Conservation (phyloP, 352 stramenopile species). For the Pythium guiyangense region DNA sequence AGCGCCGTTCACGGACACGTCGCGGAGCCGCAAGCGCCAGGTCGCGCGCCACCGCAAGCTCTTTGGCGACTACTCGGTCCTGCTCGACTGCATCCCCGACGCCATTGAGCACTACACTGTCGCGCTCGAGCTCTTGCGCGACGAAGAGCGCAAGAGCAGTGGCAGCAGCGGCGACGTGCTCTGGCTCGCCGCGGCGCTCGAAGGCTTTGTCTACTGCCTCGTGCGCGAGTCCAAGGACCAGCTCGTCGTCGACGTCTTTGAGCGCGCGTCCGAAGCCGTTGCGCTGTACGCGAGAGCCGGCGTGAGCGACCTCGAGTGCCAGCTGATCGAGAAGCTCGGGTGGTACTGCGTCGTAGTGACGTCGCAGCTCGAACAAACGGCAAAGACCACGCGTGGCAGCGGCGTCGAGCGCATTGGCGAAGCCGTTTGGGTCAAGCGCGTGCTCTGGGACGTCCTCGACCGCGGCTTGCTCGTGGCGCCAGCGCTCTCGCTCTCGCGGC, state of each 20-base stretch:
- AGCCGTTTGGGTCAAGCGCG: conserved; percentile 58
- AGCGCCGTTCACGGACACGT: conserved; percentile 29
- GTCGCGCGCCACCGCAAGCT: conserved; percentile 68
- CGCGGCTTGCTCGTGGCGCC: conserved; percentile 48
- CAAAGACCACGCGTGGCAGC: background rate
- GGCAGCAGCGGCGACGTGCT: conserved; percentile 44
- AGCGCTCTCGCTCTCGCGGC: conserved; percentile 39
- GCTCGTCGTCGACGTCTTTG: conserved; percentile 68
- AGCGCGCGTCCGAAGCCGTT: conserved; percentile 73
- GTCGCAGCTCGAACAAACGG: conserved; percentile 17
- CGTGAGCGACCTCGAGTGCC: conserved; percentile 61
- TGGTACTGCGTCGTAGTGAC: conserved; percentile 69
- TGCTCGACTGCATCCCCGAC: conserved; percentile 59
- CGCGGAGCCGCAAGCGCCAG: conserved; percentile 47
- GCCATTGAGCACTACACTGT: conserved; percentile 66
- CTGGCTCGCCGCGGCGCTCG: conserved; percentile 78
- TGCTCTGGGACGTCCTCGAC: conserved; percentile 68
- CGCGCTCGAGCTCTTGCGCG: conserved; percentile 66
- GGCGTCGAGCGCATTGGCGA: conserved; percentile 40
- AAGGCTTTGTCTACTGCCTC: conserved; percentile 66
- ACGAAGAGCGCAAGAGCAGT: conserved; percentile 69
- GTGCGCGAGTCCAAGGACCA: conserved; percentile 44
- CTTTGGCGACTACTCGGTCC: conserved; percentile 72
- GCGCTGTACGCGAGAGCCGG: conserved; percentile 60
- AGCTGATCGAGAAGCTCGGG: conserved; percentile 63